Conservation (phyloP, 164 flowering plant species). For the Platanus orientalis region DNA sequence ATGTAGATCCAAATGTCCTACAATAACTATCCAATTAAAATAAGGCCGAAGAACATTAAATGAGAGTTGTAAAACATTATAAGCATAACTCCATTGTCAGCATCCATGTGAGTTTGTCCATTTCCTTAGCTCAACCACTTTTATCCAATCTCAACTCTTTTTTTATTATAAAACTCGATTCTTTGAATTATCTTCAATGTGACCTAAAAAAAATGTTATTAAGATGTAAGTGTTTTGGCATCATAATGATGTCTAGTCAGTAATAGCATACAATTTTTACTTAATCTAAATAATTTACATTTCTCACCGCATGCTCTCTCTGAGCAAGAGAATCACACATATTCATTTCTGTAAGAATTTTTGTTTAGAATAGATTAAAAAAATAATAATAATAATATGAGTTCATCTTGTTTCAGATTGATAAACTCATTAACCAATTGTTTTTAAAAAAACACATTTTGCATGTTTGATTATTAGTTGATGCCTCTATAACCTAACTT, state of each 20-base stretch:
- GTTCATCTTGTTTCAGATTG: constrained; percentile 1
- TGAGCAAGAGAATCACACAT: constrained; percentile 79
- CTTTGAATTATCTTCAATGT: no score
- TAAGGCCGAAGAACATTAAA: background rate
- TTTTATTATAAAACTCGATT: no score
- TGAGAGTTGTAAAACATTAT: no score
- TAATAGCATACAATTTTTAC: constrained; percentile 1
- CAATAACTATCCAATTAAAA: constrained; percentile 1
- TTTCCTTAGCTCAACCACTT: no score
- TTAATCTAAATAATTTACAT: constrained; percentile 36
- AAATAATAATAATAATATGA: constrained; percentile 11
- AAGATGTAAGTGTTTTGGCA: no score
- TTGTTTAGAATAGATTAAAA: constrained; percentile 49
- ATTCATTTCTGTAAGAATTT: constrained; percentile 91
- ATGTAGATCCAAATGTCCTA: constrained; percentile 30
- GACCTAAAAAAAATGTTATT: no score
- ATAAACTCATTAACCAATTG: background rate
- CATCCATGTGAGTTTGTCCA: no score
- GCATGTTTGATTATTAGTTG: constrained; percentile 87
- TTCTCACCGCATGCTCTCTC: constrained; percentile 85
- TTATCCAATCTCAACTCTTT: no score
- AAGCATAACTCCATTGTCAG: no score
- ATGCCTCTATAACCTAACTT: constrained; percentile 84
- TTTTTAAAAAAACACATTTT: constrained; percentile 37
- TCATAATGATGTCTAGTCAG: constrained; percentile 5